phyloP scores from a whole-genome alignment of 225 moss, liverwort and hornwort species.

The Bryoerythrophyllum caledonicum region DNA sequence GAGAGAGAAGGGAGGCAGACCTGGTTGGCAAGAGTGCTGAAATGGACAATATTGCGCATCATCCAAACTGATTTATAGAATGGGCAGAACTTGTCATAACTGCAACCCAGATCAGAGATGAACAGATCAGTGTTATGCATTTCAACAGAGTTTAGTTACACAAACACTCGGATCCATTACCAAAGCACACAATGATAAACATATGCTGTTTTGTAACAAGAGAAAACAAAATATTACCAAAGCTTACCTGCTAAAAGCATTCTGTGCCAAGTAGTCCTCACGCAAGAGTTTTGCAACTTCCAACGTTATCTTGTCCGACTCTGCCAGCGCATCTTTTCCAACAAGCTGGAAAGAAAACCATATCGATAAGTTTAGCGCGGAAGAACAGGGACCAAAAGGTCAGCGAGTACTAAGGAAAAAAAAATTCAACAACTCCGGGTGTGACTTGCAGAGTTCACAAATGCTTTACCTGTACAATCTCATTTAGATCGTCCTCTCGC shows the following conservation, averaged over 20 bases:
- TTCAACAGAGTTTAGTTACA: neutral
- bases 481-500: constrained; percentile 94
- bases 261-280: constrained; percentile 97
- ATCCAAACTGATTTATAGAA: constrained; percentile 99
- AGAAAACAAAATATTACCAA: neutral
- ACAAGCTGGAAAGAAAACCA: constrained; percentile 62
- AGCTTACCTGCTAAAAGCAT: constrained; percentile 83
- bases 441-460: neutral
- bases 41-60: constrained; percentile 96
- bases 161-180: neutral
- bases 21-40: constrained; percentile 80
- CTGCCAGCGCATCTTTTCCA: constrained; percentile 95
- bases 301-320: constrained; percentile 92
- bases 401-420: neutral
- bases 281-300: constrained; percentile 98
- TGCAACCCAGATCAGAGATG: constrained; percentile 33
- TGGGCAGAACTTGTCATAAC: constrained; percentile 95
- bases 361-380: neutral
- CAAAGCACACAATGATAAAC: neutral
- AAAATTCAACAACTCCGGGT: neutral
- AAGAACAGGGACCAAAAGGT: neutral
- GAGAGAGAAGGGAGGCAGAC: constrained; percentile 24
- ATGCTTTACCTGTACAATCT: constrained; percentile 81
- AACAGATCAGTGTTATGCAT: neutral
- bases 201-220: neutral